Conservation (phyloP, 495 filamentous ascomycete species). For the Lophiotrema nucula region DNA sequence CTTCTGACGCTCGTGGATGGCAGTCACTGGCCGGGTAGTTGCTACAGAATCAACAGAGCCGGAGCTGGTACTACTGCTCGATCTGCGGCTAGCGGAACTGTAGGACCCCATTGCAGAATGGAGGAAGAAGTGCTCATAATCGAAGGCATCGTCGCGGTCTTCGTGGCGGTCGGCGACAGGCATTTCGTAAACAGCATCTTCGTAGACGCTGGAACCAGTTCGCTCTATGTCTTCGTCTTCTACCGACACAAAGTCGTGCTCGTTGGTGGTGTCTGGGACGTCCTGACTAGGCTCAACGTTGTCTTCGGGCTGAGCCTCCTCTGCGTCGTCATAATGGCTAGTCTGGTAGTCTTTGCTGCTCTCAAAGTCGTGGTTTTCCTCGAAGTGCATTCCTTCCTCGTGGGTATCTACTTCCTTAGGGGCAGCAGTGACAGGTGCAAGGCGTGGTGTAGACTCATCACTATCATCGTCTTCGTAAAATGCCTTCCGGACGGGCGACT, state of each 20-base stretch:
- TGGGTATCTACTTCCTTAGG: not conserved
- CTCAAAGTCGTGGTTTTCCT: not conserved
- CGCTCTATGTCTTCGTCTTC: constrained; percentile 43
- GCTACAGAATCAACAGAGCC: constrained; percentile 71
- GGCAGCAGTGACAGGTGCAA: not conserved
- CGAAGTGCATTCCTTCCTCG: not conserved
- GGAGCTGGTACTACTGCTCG: constrained; percentile 48
- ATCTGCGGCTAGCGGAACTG: constrained; percentile 47
- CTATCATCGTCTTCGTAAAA: constrained; percentile 36
- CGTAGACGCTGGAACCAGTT: constrained; percentile 55
- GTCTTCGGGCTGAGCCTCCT: not conserved
- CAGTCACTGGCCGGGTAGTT: constrained; percentile 55
- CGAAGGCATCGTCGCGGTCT: constrained; percentile 94
- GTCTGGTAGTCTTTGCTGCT: constrained; percentile 2
- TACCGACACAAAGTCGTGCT: constrained; percentile 23
- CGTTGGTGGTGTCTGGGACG: not conserved
- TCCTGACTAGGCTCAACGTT: not conserved
- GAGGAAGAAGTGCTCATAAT: constrained; percentile 94
- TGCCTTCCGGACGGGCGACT: constrained; percentile 49
- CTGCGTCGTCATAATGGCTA: constrained; percentile 9
- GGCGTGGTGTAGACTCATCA: constrained; percentile 15
- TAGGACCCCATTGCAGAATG: constrained; percentile 83
- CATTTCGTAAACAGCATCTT: constrained; percentile 61
- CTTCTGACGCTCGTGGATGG: not conserved
- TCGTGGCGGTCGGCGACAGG: constrained; percentile 64